Conservation (phyloP, 2,329 filamentous ascomycete genomes). For the Didymellaceae sp. region DNA sequence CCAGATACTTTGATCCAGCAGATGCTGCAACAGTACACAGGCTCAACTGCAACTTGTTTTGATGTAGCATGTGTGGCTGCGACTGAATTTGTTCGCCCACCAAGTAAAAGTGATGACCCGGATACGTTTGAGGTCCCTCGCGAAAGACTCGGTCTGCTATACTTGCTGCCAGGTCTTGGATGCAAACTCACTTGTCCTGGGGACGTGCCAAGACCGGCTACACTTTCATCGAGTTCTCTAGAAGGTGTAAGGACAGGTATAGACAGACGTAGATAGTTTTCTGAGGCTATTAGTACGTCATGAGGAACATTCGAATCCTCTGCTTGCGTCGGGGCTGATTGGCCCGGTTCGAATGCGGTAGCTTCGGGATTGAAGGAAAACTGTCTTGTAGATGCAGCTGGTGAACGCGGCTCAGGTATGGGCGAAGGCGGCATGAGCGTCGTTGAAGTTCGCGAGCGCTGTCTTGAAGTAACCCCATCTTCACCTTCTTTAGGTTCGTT, state of each 20-base stretch:
- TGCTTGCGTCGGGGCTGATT: conserved; percentile 18
- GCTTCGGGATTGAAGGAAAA: conserved; percentile 49
- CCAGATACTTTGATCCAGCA: conserved; percentile 49
- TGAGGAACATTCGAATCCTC: conserved; percentile 25
- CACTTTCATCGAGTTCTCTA: conserved; percentile 27
- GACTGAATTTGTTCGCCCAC: conserved; percentile 17
- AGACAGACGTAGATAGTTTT: conserved; percentile 42
- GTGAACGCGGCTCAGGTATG: conserved; percentile 29
- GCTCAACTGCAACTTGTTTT: conserved; percentile 25
- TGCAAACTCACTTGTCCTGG: conserved; percentile 25
- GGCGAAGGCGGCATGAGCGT: conserved; percentile 33
- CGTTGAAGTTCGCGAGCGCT: conserved; percentile 33
- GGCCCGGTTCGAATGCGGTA: conserved; percentile 41
- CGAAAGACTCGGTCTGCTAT: conserved; percentile 32
- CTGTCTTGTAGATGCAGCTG: conserved; percentile 33
- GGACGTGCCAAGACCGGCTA: conserved; percentile 26
- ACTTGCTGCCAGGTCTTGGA: conserved; percentile 18
- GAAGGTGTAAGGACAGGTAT: conserved; percentile 33
- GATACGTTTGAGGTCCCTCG: conserved; percentile 39
- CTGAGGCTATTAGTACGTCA: conserved; percentile 27
- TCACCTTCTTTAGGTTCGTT: conserved; percentile 19
- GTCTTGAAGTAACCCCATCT: conserved; percentile 18
- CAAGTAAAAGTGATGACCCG: conserved; percentile 26
- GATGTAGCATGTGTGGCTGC: conserved; percentile 13
- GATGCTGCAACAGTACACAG: conserved; percentile 45